Conservation (phyloP, 257 asterid genomes). For the Plantago elongata region DNA sequence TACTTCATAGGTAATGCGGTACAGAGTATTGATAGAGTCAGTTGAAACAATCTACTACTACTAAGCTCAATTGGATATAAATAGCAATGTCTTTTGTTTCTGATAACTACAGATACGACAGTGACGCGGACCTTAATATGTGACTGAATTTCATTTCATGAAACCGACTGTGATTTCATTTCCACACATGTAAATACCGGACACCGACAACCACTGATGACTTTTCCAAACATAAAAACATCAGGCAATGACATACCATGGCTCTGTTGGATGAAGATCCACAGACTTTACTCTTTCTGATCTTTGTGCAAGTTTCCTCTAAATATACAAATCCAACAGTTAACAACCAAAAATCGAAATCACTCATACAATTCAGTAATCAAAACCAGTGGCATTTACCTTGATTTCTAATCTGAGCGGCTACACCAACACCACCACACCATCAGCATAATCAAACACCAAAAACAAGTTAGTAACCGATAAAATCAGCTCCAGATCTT, state of each 20-base stretch:
- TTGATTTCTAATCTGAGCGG: conserved; percentile 55
- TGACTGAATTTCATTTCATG: conserved; percentile 5
- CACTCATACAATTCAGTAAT: conserved; percentile 11
- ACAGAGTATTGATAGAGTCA: conserved; percentile 8
- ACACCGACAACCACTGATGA: too few species aligned
- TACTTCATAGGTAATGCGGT: too few species aligned
- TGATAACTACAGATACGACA: not conserved
- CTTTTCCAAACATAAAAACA: conserved; percentile 13
- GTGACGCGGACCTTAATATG: conserved; percentile 1
- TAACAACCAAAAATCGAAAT: conserved; percentile 17
- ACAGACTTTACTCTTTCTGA: conserved; percentile 69
- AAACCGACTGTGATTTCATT: too few species aligned
- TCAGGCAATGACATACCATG: conserved; percentile 38
- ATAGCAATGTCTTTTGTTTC: conserved; percentile 2
- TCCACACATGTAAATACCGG: too few species aligned
- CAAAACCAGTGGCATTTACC: conserved; percentile 27
- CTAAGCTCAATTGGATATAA: conserved; percentile 3
- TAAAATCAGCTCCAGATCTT: conserved; percentile 32
- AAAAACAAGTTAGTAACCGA: conserved; percentile 26
- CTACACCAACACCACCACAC: conserved; percentile 29
- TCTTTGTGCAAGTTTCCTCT: conserved; percentile 69
- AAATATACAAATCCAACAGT: conserved; percentile 18
- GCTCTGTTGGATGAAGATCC: conserved; percentile 75
- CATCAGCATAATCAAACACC: conserved; percentile 13
- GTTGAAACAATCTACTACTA: not conserved